Conservation (phyloP, 345 rosid species). For the Cochlearia excelsa region DNA sequence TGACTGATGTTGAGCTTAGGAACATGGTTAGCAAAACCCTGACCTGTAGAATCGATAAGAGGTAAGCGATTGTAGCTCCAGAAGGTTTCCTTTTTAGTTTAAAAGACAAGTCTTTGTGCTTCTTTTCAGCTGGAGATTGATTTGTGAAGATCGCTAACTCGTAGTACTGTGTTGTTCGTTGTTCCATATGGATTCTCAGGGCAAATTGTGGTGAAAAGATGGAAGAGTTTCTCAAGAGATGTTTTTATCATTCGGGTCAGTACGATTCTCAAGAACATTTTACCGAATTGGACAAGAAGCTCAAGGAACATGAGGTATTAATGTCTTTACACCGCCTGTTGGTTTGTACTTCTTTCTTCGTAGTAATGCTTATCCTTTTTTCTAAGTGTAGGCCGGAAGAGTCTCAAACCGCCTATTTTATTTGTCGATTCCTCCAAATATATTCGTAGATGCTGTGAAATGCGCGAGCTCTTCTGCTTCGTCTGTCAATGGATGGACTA, state of each 20-base stretch:
- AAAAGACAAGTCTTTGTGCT: neutral
- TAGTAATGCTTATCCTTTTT: neutral
- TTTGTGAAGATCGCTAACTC: neutral
- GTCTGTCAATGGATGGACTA: slow-evolving; percentile 87
- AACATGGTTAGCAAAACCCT: slow-evolving; percentile 92
- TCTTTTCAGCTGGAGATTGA: neutral
- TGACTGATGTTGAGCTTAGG: slow-evolving; percentile 89
- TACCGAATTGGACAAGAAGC: slow-evolving; percentile 69
- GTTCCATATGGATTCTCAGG: slow-evolving; percentile 41
- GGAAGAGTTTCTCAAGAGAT: slow-evolving; percentile 91
- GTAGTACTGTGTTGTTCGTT: too few species aligned
- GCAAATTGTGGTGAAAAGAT: slow-evolving; percentile 88
- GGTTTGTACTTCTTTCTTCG: neutral
- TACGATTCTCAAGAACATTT: slow-evolving; percentile 87
- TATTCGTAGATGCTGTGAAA: slow-evolving; percentile 82
- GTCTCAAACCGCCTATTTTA: slow-evolving; percentile 87
- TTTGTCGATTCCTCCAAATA: slow-evolving; percentile 92
- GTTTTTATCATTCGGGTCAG: slow-evolving; percentile 96
- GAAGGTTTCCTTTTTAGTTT: neutral
- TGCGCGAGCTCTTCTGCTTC: slow-evolving; percentile 91
- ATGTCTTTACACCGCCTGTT: neutral
- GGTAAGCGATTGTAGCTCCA: slow-evolving; percentile 41
- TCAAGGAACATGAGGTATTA: slow-evolving; percentile 87
- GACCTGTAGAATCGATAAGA: slow-evolving; percentile 93
- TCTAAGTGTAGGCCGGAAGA: slow-evolving; percentile 59